phyloP scores from a whole-genome alignment of 345 rosid genomes.

The Raphanus raphanistrum region DNA sequence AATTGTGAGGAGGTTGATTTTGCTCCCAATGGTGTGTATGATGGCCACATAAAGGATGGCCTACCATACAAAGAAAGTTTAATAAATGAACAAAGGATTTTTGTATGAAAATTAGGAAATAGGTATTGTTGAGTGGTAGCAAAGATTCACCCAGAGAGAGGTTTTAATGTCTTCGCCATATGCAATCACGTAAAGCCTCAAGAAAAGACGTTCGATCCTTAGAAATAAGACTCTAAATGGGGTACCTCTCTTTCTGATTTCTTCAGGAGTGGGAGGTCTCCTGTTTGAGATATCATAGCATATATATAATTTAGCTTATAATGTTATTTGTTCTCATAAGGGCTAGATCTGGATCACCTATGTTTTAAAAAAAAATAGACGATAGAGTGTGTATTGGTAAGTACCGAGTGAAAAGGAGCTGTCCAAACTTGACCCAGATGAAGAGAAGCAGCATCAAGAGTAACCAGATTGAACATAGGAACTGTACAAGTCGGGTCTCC shows the following conservation, averaged over 20 bases:
- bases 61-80: constrained; percentile 10
- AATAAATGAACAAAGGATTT: constrained; percentile 3
- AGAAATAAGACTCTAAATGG: constrained; percentile 9
- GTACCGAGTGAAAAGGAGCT: constrained; percentile 20
- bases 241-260: constrained; percentile 13
- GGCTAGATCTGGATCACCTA: not conserved
- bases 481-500: constrained; percentile 9
- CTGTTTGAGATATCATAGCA: constrained; percentile 13
- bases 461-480: constrained; percentile 14
- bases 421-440: constrained; percentile 31
- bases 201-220: constrained; percentile 2
- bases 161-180: constrained; percentile 27
- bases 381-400: not conserved
- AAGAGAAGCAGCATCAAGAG: constrained; percentile 24
- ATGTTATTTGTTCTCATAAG: not conserved
- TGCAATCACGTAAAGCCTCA: constrained; percentile 18
- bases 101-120: constrained; percentile 16
- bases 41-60: constrained; percentile 22
- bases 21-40: constrained; percentile 27
- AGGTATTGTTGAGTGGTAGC: not conserved
- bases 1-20: constrained; percentile 17
- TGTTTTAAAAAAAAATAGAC: not conserved
- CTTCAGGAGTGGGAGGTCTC: constrained; percentile 33
- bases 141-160: constrained; percentile 26
- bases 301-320: not conserved